Evolutionary conservation across 148 eudicot genomes (phyloP).

Genomic region (Rhododendron ferrugineum): DNA sequence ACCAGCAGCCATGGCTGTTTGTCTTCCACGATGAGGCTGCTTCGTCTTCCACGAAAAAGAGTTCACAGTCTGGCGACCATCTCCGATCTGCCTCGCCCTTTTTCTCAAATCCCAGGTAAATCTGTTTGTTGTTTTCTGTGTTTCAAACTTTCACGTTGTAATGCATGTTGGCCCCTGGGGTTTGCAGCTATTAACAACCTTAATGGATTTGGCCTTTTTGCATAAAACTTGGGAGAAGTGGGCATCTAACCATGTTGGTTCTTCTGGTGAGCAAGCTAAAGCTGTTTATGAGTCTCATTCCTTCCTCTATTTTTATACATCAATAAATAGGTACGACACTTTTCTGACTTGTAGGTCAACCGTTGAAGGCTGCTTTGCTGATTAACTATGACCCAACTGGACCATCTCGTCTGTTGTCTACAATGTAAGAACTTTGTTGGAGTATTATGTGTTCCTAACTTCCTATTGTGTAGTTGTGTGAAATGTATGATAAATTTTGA

Average conservation of each 20-base stretch:
- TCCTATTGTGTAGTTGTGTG: not conserved
- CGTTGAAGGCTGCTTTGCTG: constrained; percentile 75
- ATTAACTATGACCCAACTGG: constrained; percentile 86
- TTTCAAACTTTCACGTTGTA: not conserved
- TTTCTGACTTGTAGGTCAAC: constrained; percentile 40
- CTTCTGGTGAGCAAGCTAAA: constrained; percentile 53
- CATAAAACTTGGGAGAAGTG: constrained; percentile 80
- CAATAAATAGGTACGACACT: not conserved
- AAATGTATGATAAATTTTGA: not conserved
- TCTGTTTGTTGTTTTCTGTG: not conserved
- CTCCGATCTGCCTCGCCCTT: too few species aligned
- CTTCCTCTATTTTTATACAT: not conserved
- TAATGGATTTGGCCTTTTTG: constrained; percentile 78
- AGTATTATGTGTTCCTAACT: not conserved
- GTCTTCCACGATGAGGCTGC: too few species aligned
- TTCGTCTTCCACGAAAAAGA: too few species aligned
- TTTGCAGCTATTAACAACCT: constrained; percentile 21
- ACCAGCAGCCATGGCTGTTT: too few species aligned
- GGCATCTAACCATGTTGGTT: constrained; percentile 60
- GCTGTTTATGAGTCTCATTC: not conserved
- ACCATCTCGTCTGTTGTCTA: constrained; percentile 88
- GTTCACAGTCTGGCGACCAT: too few species aligned
- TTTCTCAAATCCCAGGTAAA: too few species aligned
- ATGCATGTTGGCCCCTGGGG: constrained; percentile 2
- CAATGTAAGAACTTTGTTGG: constrained; percentile 44